phyloP scores from a whole-genome alignment of 2,329 filamentous ascomycete species.

The Acephala macrosclerotiorum region DNA sequence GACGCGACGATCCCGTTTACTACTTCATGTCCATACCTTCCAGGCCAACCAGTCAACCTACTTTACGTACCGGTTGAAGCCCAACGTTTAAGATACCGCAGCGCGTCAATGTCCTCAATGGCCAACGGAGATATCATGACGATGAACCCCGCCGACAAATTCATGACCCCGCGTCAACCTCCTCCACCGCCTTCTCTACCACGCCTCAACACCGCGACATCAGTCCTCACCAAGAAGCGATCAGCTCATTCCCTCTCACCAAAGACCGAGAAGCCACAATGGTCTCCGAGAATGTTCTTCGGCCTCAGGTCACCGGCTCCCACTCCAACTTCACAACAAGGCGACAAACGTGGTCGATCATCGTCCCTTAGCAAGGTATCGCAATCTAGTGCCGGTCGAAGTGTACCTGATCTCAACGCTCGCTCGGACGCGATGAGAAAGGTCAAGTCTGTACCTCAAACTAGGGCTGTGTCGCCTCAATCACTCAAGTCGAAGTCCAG shows the following conservation, averaged over 20 bases:
- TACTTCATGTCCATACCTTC: conserved; percentile 82
- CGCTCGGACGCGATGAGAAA: conserved; percentile 22
- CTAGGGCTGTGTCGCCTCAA: conserved; percentile 33
- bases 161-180: conserved; percentile 70
- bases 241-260: conserved; percentile 41
- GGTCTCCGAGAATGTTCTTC: conserved; percentile 42
- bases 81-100: conserved; percentile 63
- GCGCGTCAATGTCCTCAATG: conserved; percentile 70
- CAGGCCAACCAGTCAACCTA: conserved; percentile 87
- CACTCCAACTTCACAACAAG: conserved; percentile 17
- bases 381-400: conserved; percentile 22
- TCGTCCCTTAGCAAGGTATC: conserved; percentile 31
- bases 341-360: conserved; percentile 35
- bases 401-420: conserved; percentile 21
- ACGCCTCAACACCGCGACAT: conserved; percentile 53
- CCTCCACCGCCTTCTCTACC: conserved; percentile 55
- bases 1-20: conserved; percentile 78
- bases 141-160: conserved; percentile 81
- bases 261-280: conserved; percentile 36
- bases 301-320: conserved; percentile 34
- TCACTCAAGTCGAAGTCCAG: conserved; percentile 29
- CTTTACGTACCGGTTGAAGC: conserved; percentile 79
- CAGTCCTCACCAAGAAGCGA: conserved; percentile 40
- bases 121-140: conserved; percentile 69
- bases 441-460: conserved; percentile 29